Evolutionary conservation across 2,329 filamentous ascomycete genomes (phyloP).

Genomic region (Verticillium dahliae): DNA sequence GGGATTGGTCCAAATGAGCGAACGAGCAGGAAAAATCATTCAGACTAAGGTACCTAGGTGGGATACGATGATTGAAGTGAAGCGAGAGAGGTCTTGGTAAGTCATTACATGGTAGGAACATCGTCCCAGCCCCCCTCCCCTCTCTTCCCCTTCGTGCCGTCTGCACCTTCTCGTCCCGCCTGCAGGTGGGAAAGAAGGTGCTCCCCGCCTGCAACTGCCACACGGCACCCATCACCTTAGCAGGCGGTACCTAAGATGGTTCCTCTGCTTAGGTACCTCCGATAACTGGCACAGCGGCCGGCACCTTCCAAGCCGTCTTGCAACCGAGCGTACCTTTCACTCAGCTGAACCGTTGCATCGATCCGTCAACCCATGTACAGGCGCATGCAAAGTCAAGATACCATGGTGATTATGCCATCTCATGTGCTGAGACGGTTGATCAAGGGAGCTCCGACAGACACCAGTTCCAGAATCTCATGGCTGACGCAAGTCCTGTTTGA

Average conservation of each 20-base stretch:
- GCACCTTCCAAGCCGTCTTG: neutral
- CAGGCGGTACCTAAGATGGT: neutral
- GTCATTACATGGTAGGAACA: neutral
- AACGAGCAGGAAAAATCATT: neutral
- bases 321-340: neutral
- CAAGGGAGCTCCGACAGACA: neutral
- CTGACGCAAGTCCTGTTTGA: constrained; percentile 2
- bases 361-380: neutral
- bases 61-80: neutral
- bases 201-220: neutral
- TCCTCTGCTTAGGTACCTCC: too few species aligned
- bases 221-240: neutral
- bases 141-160: neutral
- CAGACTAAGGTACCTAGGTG: neutral
- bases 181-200: neutral
- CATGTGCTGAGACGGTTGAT: constrained; percentile 1
- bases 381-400: neutral
- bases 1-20: neutral
- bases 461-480: neutral
- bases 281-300: neutral
- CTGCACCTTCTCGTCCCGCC: neutral
- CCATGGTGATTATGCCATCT: neutral
- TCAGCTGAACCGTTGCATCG: constrained; percentile 2
- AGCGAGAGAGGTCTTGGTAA: neutral
- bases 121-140: neutral